phyloP scores from a whole-genome alignment of 805 yeast species.

The Candida fluviatilis region DNA sequence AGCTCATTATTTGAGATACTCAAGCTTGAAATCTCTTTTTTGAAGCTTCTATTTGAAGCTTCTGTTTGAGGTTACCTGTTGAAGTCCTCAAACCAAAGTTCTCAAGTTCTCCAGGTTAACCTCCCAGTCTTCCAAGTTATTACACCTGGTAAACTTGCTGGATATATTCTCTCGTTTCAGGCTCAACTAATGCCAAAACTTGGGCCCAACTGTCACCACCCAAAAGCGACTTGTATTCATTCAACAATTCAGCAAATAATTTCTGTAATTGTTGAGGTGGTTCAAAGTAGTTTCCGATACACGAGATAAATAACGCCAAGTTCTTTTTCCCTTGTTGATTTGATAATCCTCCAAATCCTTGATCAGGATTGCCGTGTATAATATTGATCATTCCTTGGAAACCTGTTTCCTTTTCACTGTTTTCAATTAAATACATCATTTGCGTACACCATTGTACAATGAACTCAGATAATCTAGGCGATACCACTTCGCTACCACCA shows the following conservation, averaged over 20 bases:
- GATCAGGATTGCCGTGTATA: conserved; percentile 59
- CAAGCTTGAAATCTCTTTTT: too few relatives aligned
- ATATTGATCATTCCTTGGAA: conserved; percentile 79
- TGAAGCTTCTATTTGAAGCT: too few relatives aligned
- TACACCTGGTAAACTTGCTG: conserved; percentile 18
- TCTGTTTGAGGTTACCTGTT: too few relatives aligned
- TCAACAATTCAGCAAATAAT: conserved; percentile 41
- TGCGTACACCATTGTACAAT: conserved; percentile 67
- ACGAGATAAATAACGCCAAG: conserved; percentile 51
- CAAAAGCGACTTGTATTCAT: conserved; percentile 43
- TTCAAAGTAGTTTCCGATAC: conserved; percentile 52
- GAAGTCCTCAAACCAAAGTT: conserved; percentile 3
- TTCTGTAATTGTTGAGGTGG: conserved; percentile 46
- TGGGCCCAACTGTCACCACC: conserved; percentile 39
- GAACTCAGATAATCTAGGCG: conserved; percentile 55
- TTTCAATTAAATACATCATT: conserved; percentile 64
- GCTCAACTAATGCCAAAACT: conserved; percentile 28
- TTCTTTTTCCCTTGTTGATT: conserved; percentile 43
- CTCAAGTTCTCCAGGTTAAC: too few relatives aligned
- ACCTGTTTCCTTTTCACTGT: conserved; percentile 85
- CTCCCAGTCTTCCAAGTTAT: neutral
- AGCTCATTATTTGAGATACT: too few relatives aligned
- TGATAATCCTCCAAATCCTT: conserved; percentile 46
- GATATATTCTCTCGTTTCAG: conserved; percentile 21
- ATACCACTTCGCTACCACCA: conserved; percentile 49